Base-by-base conservation (phyloP, 805 yeast species). In the Peterozyma xylosa region DNA sequence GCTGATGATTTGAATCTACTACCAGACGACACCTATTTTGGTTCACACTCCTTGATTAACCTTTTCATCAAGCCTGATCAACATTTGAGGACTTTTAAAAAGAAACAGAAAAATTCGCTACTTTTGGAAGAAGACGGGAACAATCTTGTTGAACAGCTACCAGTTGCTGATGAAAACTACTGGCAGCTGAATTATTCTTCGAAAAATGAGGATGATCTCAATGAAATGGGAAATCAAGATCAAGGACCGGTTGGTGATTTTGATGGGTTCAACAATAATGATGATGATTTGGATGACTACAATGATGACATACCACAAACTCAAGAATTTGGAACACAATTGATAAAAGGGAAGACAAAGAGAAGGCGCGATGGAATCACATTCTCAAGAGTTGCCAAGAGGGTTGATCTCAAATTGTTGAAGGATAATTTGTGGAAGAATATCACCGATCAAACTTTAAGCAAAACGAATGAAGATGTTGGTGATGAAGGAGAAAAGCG, bases 351-450 rank as follows among this genome's bases (percentile, higher is more conserved):
- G 21, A 55, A 55, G 14, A 53, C 55, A 13, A 55, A 53, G 15
- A 55, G 55, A 27, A 57, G 72, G 35, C 67, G 70, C 2, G 72
- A 68, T 18, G 64, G 71, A 43, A 71, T 81, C 17, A 75, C 70
- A 47, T 86, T 76, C 55, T 80, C 95, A 2, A 71, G 80, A 40
- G 76, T 78, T 7, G 87, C 96, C 4, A 88, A 87, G 58, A 75
- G 78, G 48, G 93, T 89, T 29, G 90, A 88, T 55, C 84, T 89
- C 32, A 75, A 78, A 49, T 64, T 67, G 21, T 67, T 88, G 42
- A 88, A 89, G 64, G 82, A 80, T 43, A 86, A 85, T 53, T 54
- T 88, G 35, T 88, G 96, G 95, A 68, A 68, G 30, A 70, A 76
- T 1, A 64, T 80, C 4, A 43, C 30, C 3, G 15, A 37, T 16